These are phyloP conservation scores for Pascua guehoae DNA, from an alignment of 1,284 basidiomycete genomes.

Conservation along the genomic window DNA sequence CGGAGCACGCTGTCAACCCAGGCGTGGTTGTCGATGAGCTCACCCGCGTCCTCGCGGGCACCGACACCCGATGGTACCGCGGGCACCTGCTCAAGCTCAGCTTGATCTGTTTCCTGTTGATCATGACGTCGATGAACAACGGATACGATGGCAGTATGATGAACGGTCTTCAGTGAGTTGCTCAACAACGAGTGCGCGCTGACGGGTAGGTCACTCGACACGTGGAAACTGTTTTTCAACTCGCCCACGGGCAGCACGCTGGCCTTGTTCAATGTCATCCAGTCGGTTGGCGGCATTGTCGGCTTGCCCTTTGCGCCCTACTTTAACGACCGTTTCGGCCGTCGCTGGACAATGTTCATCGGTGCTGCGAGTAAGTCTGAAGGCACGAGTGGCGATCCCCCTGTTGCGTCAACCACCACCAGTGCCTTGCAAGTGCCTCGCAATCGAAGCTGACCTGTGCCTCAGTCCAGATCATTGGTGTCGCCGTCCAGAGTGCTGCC, in stretches of 20 bases:
- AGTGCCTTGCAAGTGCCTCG: not conserved
- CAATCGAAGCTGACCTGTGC: not conserved
- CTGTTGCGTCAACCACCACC: not conserved
- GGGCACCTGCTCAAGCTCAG: slow-evolving; percentile 25
- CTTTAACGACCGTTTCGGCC: slow-evolving; percentile 20
- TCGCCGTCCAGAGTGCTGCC: slow-evolving; percentile 28
- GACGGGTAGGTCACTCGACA: not conserved
- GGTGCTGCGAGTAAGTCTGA: slow-evolving; percentile 7
- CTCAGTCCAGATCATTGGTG: no score
- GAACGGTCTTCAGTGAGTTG: slow-evolving; percentile 12
- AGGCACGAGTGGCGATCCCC: not conserved
- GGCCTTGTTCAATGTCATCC: slow-evolving; percentile 31
- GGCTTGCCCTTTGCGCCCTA: slow-evolving; percentile 33
- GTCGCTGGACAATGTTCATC: slow-evolving; percentile 43
- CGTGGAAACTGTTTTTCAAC: not conserved
- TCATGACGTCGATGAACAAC: slow-evolving; percentile 30
- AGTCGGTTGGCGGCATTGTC: slow-evolving; percentile 24
- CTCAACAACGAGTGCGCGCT: not conserved
- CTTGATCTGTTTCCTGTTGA: slow-evolving; percentile 22
- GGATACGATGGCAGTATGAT: slow-evolving; percentile 23
- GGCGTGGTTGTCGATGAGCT: not conserved
- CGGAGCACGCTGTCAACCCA: not conserved
- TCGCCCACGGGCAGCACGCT: slow-evolving; percentile 4
- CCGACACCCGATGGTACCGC: slow-evolving; percentile 29
- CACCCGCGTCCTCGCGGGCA: slow-evolving; percentile 8